phyloP scores from a whole-genome alignment of 192 early-diverging fungal genomes.

The Linderina pennispora region DNA sequence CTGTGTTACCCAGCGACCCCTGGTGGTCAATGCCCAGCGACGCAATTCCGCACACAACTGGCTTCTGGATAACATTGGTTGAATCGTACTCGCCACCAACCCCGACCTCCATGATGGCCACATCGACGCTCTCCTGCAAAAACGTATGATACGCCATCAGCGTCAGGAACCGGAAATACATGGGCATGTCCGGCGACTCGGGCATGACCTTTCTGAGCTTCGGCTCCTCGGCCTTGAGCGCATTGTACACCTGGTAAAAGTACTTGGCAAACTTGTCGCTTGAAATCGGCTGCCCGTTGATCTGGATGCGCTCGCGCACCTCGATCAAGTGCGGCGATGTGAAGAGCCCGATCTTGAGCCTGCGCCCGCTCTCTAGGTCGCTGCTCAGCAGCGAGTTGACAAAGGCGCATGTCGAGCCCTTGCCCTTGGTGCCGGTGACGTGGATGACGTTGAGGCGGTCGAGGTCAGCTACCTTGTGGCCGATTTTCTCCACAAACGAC shows the following conservation, averaged over 20 bases:
- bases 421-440: conserved; percentile 82
- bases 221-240: conserved; percentile 42
- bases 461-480: conserved; percentile 51
- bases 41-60: conserved; percentile 74
- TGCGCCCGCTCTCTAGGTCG: conserved; percentile 1
- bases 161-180: conserved; percentile 90
- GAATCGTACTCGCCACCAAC: conserved; percentile 82
- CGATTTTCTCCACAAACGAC: conserved; percentile 24
- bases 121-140: conserved; percentile 73
- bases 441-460: conserved; percentile 75
- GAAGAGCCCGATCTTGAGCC: conserved; percentile 65
- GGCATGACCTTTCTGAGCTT: conserved; percentile 14
- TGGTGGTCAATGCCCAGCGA: conserved; percentile 77
- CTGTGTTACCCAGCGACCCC: conserved; percentile 60
- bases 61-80: conserved; percentile 68
- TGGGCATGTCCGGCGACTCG: conserved; percentile 44
- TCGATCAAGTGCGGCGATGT: conserved; percentile 92
- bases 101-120: conserved; percentile 76
- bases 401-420: conserved; percentile 80
- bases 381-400: conserved; percentile 64
- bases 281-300: conserved; percentile 77
- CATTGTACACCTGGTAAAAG: conserved; percentile 83
- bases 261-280: conserved; percentile 74
- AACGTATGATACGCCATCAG: conserved; percentile 88
- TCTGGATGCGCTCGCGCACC: conserved; percentile 89